Base-by-base conservation (phyloP, 2,329 filamentous ascomycete genomes). In the Teratosphaeriaceae sp. region DNA sequence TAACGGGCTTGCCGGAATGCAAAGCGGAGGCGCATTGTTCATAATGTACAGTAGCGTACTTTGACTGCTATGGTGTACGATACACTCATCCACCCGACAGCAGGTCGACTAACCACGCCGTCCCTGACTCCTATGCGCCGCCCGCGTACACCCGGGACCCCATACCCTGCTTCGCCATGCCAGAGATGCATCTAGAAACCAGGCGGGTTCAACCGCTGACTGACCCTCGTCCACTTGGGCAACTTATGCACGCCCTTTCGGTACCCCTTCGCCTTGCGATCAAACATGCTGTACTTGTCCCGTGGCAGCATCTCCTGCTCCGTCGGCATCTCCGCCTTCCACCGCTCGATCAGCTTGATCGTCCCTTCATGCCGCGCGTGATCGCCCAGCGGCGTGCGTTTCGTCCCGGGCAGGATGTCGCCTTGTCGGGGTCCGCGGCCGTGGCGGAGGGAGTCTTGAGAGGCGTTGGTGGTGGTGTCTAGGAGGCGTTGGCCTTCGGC, bases 251-350 rank as follows among this genome's bases (percentile, higher is more conserved):
- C 89, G 43, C 88, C 87, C 79, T 98, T 98, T 64, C 92, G 77
- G 67, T 97, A 98, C 58, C 79, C 82, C 80, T 89, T 94, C 65
- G 85, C 88, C 69, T 97, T 96, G 57, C 89, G 82, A 68, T 95
- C 90, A 68, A 97, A 98, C 60, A 98, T 84, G 21, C 88, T 95
- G 71, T 98, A 98, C 71, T 98, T 98, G 71, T 98, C 92, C 68
- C 80, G 84, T 36, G 92, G 84, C 65, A 94, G 65, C 92, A 98
- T 98, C 74, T 97, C 88, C 60, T 80, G 77, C 75, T 98, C 92
- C 20, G 80, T 85, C 18, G 92, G 92, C 92, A 98, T 98, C 68
- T 95, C 88, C 27, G 76, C 75, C 74, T 92, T 95, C 92, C 92
- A 98, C 61, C 82, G 72, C 65, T 94, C 84, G 46, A 98, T 74